phyloP scores from a whole-genome alignment of 345 rosid species.

The Salix udensis region DNA sequence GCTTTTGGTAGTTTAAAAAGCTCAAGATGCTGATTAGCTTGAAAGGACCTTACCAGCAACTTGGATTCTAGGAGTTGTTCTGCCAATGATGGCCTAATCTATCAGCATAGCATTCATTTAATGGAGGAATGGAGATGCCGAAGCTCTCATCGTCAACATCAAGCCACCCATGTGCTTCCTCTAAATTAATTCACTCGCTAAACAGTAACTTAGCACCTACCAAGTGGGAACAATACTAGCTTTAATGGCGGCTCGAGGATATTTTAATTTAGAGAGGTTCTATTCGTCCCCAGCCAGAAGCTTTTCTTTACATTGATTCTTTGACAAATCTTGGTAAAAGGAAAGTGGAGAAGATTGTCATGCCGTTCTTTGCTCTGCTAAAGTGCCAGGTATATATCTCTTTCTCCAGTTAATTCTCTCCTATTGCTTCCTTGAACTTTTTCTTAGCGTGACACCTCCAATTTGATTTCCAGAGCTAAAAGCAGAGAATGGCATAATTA shows the following conservation, averaged over 20 bases:
- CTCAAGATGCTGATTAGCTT: not conserved
- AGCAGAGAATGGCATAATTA: not conserved
- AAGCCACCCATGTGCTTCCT: constrained; percentile 20
- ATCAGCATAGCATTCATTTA: not conserved
- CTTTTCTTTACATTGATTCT: constrained; percentile 12
- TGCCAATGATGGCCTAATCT: constrained; percentile 27
- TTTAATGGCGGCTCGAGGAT: constrained; percentile 25
- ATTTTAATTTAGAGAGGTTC: not conserved
- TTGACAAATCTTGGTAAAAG: not conserved
- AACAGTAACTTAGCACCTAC: constrained; percentile 21
- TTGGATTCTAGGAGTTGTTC: constrained; percentile 1
- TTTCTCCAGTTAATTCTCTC: not conserved
- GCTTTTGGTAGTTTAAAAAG: not conserved
- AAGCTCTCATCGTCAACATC: constrained; percentile 7
- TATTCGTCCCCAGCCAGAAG: not conserved
- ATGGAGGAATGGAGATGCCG: not conserved
- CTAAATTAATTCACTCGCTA: constrained; percentile 10
- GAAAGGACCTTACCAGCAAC: not conserved
- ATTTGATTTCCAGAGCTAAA: not conserved
- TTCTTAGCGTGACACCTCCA: not conserved
- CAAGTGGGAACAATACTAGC: constrained; percentile 26
- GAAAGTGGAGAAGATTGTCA: constrained; percentile 6
- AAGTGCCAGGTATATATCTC: not conserved
- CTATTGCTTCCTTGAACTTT: not conserved
- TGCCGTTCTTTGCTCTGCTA: not conserved